These are phyloP conservation scores for Fusarium xyrophilum DNA, from an alignment of 2,329 filamentous ascomycete species.

Conservation along the genomic window DNA sequence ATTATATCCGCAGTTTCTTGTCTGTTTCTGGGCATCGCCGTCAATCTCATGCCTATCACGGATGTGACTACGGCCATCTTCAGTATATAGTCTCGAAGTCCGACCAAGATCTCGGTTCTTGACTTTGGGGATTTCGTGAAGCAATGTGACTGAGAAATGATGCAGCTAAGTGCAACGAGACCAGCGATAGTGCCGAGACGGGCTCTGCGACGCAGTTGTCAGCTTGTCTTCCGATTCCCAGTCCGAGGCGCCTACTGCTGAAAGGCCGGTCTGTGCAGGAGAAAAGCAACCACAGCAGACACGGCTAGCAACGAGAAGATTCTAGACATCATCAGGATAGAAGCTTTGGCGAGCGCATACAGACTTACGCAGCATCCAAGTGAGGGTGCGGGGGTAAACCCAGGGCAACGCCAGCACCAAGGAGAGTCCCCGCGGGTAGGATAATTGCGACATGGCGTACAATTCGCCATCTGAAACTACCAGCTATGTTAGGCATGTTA, in stretches of 20 bases:
- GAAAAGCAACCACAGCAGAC: slow-evolving; percentile 15
- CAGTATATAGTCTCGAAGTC: slow-evolving; percentile 14
- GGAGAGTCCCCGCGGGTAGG: slow-evolving; percentile 27
- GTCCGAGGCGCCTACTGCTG: slow-evolving; percentile 26
- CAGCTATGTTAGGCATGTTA: background rate
- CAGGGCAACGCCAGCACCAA: slow-evolving; percentile 27
- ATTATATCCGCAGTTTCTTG: background rate
- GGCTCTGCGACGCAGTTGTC: slow-evolving; percentile 21
- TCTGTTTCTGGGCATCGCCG: background rate
- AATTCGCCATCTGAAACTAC: background rate
- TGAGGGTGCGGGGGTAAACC: slow-evolving; percentile 15
- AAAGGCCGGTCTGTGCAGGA: slow-evolving; percentile 21
- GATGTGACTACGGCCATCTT: slow-evolving; percentile 10
- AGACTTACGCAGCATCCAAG: slow-evolving; percentile 29
- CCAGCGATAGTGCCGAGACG: slow-evolving; percentile 22
- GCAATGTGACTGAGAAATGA: slow-evolving; percentile 3
- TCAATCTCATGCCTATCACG: slow-evolving; percentile 12
- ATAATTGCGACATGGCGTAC: slow-evolving; percentile 3
- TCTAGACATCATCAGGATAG: slow-evolving; percentile 24
- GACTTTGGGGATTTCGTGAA: background rate
- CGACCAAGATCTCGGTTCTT: slow-evolving; percentile 9
- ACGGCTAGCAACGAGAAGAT: slow-evolving; percentile 18
- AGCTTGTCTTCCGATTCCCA: slow-evolving; percentile 15
- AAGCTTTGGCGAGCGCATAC: background rate
- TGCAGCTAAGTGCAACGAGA: slow-evolving; percentile 7